Base-by-base conservation (phyloP, 1,284 basidiomycete genomes). In the Polyporus tsugae region DNA sequence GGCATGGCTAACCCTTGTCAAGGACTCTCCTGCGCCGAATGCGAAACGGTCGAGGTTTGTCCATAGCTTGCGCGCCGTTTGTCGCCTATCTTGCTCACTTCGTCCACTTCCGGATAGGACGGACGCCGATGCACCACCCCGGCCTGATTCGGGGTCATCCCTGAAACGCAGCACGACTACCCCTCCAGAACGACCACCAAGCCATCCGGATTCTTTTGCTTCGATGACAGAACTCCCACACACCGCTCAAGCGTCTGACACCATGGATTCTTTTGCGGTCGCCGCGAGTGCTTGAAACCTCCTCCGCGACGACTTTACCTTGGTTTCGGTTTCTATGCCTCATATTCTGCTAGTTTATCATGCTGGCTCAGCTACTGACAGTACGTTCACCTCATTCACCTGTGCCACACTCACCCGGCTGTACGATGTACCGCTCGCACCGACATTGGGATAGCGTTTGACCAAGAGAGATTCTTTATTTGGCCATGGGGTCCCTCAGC, bases 21-120 rank as follows among this genome's bases (percentile, higher is more conserved):
- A 72, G 71, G 71, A 72, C 39, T 72, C 71, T 10, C 71, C 71
- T 2, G 71, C 71, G 7, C 71, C 71, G 7, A 49, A 63, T 17
- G 61, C 69, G 42, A 72, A 72, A 62, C 60, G 71, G 36, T 58
- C 63, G 55, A 68, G 71, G 71, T 70, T 35, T 46, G 67, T 59
- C 29, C 22, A 25, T 52, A 13, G 13, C 13, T 9, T 25, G 6
- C 22, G 39, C 39, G 6, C 5, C 17, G 39, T 25, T 1, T 1
- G 22, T 10, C 22, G 6, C 17, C 7, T 60, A 39, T 42, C 22
- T 11, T 11, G 38, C 36, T 39, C 35, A 36, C 55, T 38, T 15
- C 6, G 6, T 38, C n/a, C 11, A 22, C 38, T 25, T 57, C 13
- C 6, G 19, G 11, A 2, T 44, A 72, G 71, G 46, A 69, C 63